These are phyloP conservation scores for Scutellaria minor DNA, from an alignment of 257 asterid genomes.

Conservation along the genomic window DNA sequence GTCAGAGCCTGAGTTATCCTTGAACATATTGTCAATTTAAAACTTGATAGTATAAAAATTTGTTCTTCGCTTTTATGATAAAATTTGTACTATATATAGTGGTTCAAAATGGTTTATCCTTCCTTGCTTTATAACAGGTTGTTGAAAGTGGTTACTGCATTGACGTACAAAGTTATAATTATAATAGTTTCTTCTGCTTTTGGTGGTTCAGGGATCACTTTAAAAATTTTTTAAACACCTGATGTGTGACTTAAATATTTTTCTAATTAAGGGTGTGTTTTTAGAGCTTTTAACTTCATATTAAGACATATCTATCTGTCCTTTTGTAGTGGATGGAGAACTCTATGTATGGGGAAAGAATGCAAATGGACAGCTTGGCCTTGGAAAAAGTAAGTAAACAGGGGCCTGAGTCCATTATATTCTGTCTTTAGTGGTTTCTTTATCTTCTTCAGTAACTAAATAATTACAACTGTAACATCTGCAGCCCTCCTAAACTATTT, in stretches of 20 bases:
- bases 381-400: conserved; percentile 79
- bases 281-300: conserved; percentile 6
- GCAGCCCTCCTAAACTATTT: conserved; percentile 12
- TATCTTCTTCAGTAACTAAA: conserved; percentile 4
- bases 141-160: not conserved
- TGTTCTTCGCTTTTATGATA: not conserved
- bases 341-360: conserved; percentile 96
- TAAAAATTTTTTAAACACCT: not conserved
- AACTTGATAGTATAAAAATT: not conserved
- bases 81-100: not conserved
- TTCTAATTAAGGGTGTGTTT: conserved; percentile 14
- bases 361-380: conserved; percentile 92
- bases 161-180: conserved; percentile 8
- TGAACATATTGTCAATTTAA: conserved; percentile 1
- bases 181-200: not conserved
- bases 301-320: conserved; percentile 20
- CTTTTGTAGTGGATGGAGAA: conserved; percentile 82
- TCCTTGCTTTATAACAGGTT: conserved; percentile 4
- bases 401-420: conserved; percentile 10
- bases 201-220: conserved; percentile 22
- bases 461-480: not conserved
- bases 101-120: not conserved
- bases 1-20: conserved; percentile 1
- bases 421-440: conserved; percentile 23
- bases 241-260: not conserved